Evolutionary conservation across 352 stramenopile genomes (phyloP), one percentile per base, ranked within the genome.

Genomic region (Hyaloperonospora arabidopsidis): DNA sequence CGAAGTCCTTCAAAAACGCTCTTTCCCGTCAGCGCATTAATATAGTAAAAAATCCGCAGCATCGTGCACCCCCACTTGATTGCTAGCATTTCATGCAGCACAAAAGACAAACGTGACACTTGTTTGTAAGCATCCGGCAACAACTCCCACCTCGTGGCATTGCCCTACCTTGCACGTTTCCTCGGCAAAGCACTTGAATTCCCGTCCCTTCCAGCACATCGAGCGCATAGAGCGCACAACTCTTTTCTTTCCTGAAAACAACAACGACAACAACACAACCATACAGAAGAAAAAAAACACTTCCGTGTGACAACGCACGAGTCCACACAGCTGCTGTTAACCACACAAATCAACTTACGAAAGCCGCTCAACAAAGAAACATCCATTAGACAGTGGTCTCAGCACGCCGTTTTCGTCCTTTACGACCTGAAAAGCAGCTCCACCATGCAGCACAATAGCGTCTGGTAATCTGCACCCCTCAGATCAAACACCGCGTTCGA

Each of bases 51-150:
- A 39, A 70, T 73, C 3, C 75, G 82, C 32, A 90, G 34, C 75
- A 91, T 87, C 19, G 78, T 75, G 53, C 72, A 80, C 19, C 80
- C 82, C 83, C 83, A 93, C 52, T 91, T 89, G 17, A 91, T 67
- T 21, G 79, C 83, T 86, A 46, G 12, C 17, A 54, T 35, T 5
- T 22, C 21, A 35, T 14, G 15, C 43, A 36, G 35, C 8, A 38
- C 25, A 49, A 49, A 32, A n/a, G n/a, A 32, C 25, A 32, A 8
- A 32, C 4, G 25, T 32, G 8, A 32, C 25, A 4, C 8, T 32
- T 32, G 25, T 32, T 32, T 32, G 25, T 32, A 4, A 32, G 25
- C 25, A 32, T 32, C 8, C 25, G 8, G 4, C 25, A 32, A 32
- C 8, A 32, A 32, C 25, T 32, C 4, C 25, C 25, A 32, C 4